Conservation (phyloP, 2,329 filamentous ascomycete species). For the Phialocephala sp. region DNA sequence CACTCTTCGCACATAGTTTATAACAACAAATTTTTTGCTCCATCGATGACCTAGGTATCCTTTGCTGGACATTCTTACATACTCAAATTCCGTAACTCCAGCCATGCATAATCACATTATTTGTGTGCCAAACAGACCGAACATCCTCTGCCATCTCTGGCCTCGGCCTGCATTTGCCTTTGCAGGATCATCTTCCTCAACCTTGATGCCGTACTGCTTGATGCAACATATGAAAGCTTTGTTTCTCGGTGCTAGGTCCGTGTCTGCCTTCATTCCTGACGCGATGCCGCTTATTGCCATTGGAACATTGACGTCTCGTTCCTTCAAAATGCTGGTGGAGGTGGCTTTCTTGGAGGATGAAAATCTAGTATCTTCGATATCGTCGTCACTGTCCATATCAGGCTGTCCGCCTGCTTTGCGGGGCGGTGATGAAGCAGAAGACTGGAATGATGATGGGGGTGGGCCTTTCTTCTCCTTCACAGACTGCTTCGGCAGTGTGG, state of each 20-base stretch:
- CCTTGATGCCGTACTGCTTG: conserved; percentile 69
- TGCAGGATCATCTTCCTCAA: conserved; percentile 45
- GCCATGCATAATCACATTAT: conserved; percentile 47
- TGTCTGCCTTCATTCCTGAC: not conserved
- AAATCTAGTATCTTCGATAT: conserved; percentile 21
- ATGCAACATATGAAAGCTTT: conserved; percentile 73
- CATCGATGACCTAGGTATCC: not conserved
- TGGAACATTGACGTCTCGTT: conserved; percentile 3
- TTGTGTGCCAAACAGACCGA: conserved; percentile 68
- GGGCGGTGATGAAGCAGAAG: conserved; percentile 13
- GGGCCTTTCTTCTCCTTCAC: conserved; percentile 4
- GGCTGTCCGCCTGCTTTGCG: conserved; percentile 34
- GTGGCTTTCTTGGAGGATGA: conserved; percentile 21
- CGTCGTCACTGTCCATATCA: conserved; percentile 37
- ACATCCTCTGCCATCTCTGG: conserved; percentile 65
- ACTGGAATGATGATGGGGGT: conserved; percentile 25
- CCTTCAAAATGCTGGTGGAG: not conserved
- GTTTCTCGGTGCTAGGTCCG: conserved; percentile 49
- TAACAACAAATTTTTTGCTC: not conserved
- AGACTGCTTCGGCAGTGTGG: conserved; percentile 37
- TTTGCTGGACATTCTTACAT: not conserved
- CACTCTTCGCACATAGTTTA: not conserved
- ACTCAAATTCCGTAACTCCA: not conserved
- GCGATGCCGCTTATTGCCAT: not conserved
- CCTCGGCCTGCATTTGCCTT: conserved; percentile 53